Evolutionary conservation across 148 eudicot species (phyloP), one percentile per base, ranked within the genome.

Genomic region (Spergularia bocconei): DNA sequence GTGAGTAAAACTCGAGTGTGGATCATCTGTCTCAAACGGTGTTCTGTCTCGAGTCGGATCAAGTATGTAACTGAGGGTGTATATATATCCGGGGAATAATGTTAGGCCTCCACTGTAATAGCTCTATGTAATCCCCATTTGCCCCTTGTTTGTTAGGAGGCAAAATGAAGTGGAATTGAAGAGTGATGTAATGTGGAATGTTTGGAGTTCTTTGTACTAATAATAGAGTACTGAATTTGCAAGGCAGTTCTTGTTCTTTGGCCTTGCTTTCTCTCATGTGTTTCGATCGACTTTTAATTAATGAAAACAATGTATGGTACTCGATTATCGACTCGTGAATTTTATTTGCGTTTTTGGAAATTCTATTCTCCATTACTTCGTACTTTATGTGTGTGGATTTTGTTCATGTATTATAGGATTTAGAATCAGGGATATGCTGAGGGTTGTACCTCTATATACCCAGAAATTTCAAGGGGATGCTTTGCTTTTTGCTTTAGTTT

Each of bases 401-500:
- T 10, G 11, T 47, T 50, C 6, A 7, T 41, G 54, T 14, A n/a
- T 47, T 19, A 21, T 69, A 10, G 63, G 21, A 20, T 55, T 10
- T 4, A 39, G 81, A 59, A 79, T 79, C 3, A 6, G 16, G 81
- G 81, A 79, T 76, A 75, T 80, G 79, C 79, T 55, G 25, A 16
- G 63, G 64, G 14, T 74, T 74, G 54, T 75, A 54, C 36, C 36
- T 2, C 36, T 29, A 29, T 29, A 29, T 29, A 1, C 78, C 48
- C 19, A 55, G 13, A 71, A 63, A 48, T 72, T 41, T 56, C 38
- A 51, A 48, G 11, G 17, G 11, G 48, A 79, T 73, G 82, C 78
- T 74, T 57, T 65, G 48, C 16, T 21, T 16, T 20, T 2, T 57
- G 14, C 52, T 50, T 69, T 52, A 33, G 20, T 20, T 23, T 64